Percentiles rank a stretch among this genome's conserved stretches.
These are phyloP conservation scores for Trichosporon asahii DNA, from an alignment of 1,284 basidiomycete genomes.

Conservation along the genomic window DNA sequence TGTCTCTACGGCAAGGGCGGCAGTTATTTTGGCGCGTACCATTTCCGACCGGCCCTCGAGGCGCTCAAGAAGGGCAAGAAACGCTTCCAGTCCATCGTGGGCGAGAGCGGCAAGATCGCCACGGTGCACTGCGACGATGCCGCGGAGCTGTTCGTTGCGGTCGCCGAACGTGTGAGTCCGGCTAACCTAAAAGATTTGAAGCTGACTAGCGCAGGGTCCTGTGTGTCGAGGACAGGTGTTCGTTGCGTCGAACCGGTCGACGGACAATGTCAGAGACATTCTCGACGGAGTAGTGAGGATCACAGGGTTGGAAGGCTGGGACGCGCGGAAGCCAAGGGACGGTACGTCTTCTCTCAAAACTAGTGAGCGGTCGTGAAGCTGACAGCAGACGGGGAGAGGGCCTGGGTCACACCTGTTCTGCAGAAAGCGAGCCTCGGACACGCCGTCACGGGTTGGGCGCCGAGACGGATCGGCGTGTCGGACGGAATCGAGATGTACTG, in stretches of 20 bases:
- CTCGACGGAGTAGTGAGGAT: conserved; percentile 54
- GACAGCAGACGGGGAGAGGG: conserved; percentile 40
- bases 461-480: conserved; percentile 53
- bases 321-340: conserved; percentile 17
- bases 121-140: conserved; percentile 58
- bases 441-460: conserved; percentile 57
- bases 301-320: conserved; percentile 44
- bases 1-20: conserved; percentile 38
- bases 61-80: conserved; percentile 51
- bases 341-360: not conserved
- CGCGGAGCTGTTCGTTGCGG: conserved; percentile 56
- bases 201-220: conserved; percentile 31
- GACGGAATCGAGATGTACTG: conserved; percentile 57
- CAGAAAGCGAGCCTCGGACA: conserved; percentile 54
- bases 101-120: conserved; percentile 38
- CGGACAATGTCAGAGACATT: conserved; percentile 56
- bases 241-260: conserved; percentile 54
- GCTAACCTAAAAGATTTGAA: not conserved
- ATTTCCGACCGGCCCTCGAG: conserved; percentile 43
- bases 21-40: conserved; percentile 35
- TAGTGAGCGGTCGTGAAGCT: not conserved
- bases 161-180: conserved; percentile 50
- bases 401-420: conserved; percentile 22
- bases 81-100: conserved; percentile 44
- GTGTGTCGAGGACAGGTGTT: conserved; percentile 55